Conservation (phyloP, 2,329 filamentous ascomycete species). For the Venturia pyrina region DNA sequence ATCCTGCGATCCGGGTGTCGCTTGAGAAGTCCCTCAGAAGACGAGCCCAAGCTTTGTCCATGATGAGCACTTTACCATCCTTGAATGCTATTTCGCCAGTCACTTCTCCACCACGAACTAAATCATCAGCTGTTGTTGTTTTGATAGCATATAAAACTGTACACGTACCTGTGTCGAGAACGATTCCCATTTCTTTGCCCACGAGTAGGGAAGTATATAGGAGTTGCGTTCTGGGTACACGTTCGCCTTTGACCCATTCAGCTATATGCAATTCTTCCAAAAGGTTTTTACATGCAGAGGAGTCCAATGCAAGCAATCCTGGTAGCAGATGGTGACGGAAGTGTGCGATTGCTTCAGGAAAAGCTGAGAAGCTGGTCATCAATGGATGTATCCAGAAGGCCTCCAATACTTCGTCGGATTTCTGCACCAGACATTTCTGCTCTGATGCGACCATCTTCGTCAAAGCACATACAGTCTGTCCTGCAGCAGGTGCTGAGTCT, state of each 20-base stretch:
- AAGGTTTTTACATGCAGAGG: constrained; percentile 30
- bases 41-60: constrained; percentile 31
- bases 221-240: constrained; percentile 14
- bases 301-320: constrained; percentile 33
- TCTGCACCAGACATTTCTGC: not conserved
- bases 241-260: constrained; percentile 14
- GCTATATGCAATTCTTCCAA: constrained; percentile 29
- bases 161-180: constrained; percentile 29
- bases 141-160: not conserved
- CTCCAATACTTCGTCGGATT: not conserved
- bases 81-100: constrained; percentile 11
- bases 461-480: constrained; percentile 20
- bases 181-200: constrained; percentile 37
- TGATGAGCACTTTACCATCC: constrained; percentile 40
- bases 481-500: constrained; percentile 24
- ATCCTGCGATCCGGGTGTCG: constrained; percentile 62
- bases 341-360: constrained; percentile 27
- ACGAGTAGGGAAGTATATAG: constrained; percentile 31
- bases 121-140: not conserved
- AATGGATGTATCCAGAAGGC: constrained; percentile 31
- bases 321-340: constrained; percentile 39
- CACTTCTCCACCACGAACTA: not conserved
- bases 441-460: constrained; percentile 20
- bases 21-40: constrained; percentile 28
- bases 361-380: constrained; percentile 21